Evolutionary conservation across 106 monocot species (phyloP), one percentile per base, ranked within the genome.

Genomic region (Dioscorea zingiberensis): DNA sequence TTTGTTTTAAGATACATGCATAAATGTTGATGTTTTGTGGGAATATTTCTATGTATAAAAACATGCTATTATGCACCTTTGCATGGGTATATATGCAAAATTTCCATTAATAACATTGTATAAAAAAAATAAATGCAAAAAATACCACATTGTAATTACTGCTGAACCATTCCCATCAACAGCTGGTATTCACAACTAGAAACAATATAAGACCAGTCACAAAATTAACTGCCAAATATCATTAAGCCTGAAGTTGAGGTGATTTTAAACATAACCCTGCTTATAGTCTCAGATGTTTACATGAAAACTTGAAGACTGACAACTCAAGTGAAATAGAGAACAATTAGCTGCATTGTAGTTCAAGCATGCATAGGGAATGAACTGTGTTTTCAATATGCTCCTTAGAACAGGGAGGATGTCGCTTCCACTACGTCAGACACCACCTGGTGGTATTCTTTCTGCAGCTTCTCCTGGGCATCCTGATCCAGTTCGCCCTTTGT

Each of bases 381-480:
- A 2, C 23, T 24, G 16, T n/a, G 21, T n/a, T 55, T 55, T n/a
- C 55, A 3, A 38, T 56, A 12, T 22, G n/a, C 19, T 44, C 24
- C 45, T 85, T 69, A 94, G 70, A 74, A 89, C 29, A 94, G 74
- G 48, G 81, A 75, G 21, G 86, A 79, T 44, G 68, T 46, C 13
- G 82, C 58, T 56, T 75, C 72, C 26, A 47, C 68, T 11, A 84
- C 74, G 24, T 94, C 94, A 14, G 86, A 65, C 26, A 62, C 72
- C 14, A 94, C 84, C 49, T 87, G 85, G 2, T 82, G 58, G 63
- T 77, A 94, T 26, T 90, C 86, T 27, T 84, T 21, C 55, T 74
- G 74, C 48, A 94, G 67, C 62, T 94, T 87, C 74, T 87, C 84
- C 72, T 80, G 77, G 27, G 84, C 86, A 63, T 90, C 84, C 1